These are phyloP conservation scores for Tuber microsphaerosporum DNA, from an alignment of 495 filamentous ascomycete genomes.

Conservation along the genomic window DNA sequence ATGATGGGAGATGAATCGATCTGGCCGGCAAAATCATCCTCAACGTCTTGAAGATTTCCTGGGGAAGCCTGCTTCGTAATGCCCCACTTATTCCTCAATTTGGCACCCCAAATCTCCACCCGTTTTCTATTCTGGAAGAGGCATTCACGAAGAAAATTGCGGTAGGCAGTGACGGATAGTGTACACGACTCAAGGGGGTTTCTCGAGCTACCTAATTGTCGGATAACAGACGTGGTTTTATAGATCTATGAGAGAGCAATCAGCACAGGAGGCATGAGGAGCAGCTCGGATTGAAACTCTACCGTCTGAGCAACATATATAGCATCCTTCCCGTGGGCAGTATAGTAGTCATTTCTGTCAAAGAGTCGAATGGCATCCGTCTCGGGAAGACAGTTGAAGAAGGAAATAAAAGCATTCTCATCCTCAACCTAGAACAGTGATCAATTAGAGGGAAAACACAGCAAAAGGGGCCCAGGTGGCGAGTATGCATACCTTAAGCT, in stretches of 20 bases:
- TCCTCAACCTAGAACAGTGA: conserved; percentile 69
- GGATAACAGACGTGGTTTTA: conserved; percentile 91
- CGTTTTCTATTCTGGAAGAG: conserved; percentile 84
- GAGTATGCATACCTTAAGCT: conserved; percentile 63
- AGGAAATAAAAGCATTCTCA: conserved; percentile 89
- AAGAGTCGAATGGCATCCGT: conserved; percentile 46
- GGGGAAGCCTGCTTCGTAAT: conserved; percentile 84
- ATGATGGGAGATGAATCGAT: conserved; percentile 89
- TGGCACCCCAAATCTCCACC: conserved; percentile 77
- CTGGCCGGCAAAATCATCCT: conserved; percentile 86
- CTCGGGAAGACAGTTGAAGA: conserved; percentile 74
- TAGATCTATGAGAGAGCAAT: conserved; percentile 57
- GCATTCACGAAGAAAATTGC: conserved; percentile 90
- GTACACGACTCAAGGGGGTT: conserved; percentile 83
- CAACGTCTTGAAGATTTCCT: conserved; percentile 92
- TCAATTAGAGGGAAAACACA: conserved; percentile 13
- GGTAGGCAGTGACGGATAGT: conserved; percentile 85
- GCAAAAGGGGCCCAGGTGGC: not conserved
- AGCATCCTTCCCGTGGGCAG: conserved; percentile 85
- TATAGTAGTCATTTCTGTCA: conserved; percentile 38
- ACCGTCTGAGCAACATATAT: conserved; percentile 84
- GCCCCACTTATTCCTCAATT: conserved; percentile 81
- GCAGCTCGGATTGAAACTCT: conserved; percentile 10
- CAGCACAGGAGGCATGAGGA: not conserved
- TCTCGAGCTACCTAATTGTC: conserved; percentile 76